A percentile compares a stretch with the other conserved stretches of the same genome.
Conservation (phyloP, 805 yeast genomes). For the Wickerhamiella siamensis region DNA sequence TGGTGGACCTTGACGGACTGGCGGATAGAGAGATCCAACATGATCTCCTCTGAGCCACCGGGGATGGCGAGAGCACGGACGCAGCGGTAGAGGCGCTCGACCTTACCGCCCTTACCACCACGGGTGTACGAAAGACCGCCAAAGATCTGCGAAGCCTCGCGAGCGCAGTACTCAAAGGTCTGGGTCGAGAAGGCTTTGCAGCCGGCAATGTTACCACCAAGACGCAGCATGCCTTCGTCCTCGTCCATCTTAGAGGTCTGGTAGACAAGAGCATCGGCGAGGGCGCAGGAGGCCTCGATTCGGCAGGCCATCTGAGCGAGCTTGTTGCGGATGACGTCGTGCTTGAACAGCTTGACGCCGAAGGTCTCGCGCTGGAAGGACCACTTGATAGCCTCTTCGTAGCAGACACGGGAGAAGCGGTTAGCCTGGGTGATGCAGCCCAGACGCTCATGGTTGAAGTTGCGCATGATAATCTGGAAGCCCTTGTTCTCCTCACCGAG, state of each 20-base stretch:
- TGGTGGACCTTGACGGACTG: constrained; percentile 30
- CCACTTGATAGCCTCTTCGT: constrained; percentile 31
- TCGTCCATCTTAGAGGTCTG: constrained; percentile 26
- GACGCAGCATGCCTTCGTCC: constrained; percentile 28
- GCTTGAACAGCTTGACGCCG: constrained; percentile 30
- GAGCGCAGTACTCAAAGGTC: constrained; percentile 30
- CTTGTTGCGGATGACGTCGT: constrained; percentile 31
- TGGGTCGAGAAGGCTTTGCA: constrained; percentile 30
- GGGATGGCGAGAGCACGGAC: constrained; percentile 33
- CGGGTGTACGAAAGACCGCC: constrained; percentile 32
- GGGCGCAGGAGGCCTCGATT: constrained; percentile 29
- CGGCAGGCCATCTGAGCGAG: constrained; percentile 31
- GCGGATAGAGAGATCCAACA: constrained; percentile 30
- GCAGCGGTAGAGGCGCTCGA: constrained; percentile 32
- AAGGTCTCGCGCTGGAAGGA: constrained; percentile 32
- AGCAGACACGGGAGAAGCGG: constrained; percentile 30
- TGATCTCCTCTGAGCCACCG: constrained; percentile 34
- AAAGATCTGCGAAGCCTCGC: constrained; percentile 32
- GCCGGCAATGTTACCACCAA: constrained; percentile 33
- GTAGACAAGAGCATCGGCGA: constrained; percentile 27
- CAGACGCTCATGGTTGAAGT: constrained; percentile 33
- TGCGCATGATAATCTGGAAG: constrained; percentile 32
- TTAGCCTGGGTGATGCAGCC: constrained; percentile 31
- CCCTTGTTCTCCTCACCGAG: constrained; percentile 31
- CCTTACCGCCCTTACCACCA: constrained; percentile 32